phyloP scores from a whole-genome alignment of 1,139 yeast genomes.

The Spathaspora sp. region DNA sequence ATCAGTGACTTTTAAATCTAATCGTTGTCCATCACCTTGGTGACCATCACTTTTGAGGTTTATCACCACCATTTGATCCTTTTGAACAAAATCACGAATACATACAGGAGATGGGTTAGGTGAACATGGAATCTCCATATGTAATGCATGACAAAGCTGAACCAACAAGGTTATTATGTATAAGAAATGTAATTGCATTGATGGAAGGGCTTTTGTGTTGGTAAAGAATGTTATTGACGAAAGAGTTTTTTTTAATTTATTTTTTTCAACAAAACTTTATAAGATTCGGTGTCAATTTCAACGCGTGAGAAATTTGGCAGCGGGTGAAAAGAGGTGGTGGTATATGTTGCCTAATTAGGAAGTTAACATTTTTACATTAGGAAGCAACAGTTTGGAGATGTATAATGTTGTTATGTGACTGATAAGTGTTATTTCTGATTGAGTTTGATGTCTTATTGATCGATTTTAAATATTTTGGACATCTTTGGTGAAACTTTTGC shows the following conservation, averaged over 20 bases:
- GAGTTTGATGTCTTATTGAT: no score
- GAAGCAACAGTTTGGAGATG: no score
- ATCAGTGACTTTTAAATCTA: constrained; percentile 63
- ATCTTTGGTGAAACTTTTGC: no score
- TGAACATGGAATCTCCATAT: constrained; percentile 40
- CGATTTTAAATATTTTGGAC: no score
- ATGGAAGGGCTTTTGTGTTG: background rate
- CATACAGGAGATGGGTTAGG: constrained; percentile 51
- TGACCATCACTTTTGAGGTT: constrained; percentile 72
- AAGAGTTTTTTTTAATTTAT: background rate
- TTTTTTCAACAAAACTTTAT: background rate
- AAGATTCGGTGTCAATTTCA: background rate
- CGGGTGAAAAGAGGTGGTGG: background rate
- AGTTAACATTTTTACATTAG: background rate
- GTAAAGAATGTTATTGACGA: background rate
- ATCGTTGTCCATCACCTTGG: constrained; percentile 80
- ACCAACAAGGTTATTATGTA: constrained; percentile 18
- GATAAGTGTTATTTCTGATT: no score
- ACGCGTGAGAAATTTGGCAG: background rate
- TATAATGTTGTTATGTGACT: no score
- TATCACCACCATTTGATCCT: constrained; percentile 83
- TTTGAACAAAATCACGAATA: constrained; percentile 84
- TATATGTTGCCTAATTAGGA: background rate
- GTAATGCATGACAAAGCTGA: constrained; percentile 31
- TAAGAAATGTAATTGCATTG: background rate